Conservation (phyloP, 1,284 basidiomycete species). For the Irpex sp. region DNA sequence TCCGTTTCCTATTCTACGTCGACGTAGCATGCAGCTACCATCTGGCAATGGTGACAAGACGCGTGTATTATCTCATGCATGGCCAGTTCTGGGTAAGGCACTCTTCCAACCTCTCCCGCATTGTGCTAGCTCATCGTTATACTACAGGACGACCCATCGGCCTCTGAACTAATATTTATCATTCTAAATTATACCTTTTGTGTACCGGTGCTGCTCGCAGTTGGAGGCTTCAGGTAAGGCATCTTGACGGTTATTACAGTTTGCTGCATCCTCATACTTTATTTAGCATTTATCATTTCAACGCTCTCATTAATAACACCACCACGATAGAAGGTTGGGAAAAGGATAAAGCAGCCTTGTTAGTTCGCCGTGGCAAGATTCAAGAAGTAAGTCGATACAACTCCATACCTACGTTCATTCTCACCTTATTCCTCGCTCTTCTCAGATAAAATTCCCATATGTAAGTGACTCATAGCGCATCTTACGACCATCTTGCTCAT, state of each 20-base stretch:
- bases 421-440: not conserved
- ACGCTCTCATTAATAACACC: conserved; percentile 73
- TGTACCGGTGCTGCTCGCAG: conserved; percentile 78
- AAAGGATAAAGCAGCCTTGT: conserved; percentile 87
- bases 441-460: conserved; percentile 87
- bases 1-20: conserved; percentile 90
- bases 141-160: conserved; percentile 62
- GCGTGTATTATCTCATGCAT: conserved; percentile 49
- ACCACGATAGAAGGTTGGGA: conserved; percentile 99
- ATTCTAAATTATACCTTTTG: conserved; percentile 86
- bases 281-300: conserved; percentile 81
- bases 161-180: conserved; percentile 73
- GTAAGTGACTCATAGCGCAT: conserved; percentile 36
- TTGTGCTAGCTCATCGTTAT: not conserved
- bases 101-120: conserved; percentile 3
- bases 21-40: conserved; percentile 86
- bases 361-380: conserved; percentile 84
- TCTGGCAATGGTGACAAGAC: conserved; percentile 65
- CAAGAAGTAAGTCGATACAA: conserved; percentile 47
- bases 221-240: conserved; percentile 77
- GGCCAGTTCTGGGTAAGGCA: conserved; percentile 47
- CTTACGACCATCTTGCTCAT: not conserved
- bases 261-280: not conserved
- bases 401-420: not conserved
- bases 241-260: conserved; percentile 6